Evolutionary conservation across 768 basidiomycete genomes (phyloP), one percentile per base, ranked within the genome.

Genomic region (Russula sp.): DNA sequence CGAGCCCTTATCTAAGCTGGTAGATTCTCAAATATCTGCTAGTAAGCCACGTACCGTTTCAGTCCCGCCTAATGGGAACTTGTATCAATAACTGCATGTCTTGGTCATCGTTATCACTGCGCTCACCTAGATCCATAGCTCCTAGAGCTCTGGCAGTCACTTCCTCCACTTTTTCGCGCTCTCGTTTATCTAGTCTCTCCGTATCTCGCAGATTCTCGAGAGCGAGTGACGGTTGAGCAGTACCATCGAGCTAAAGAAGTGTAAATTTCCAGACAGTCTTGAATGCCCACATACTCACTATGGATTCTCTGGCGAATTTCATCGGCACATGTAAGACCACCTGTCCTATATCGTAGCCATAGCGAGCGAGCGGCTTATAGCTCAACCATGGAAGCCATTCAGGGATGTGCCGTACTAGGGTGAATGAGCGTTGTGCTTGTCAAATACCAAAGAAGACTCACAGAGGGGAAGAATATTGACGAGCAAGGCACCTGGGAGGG

Each of bases 341-440:
- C 16, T 22, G 7, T 22, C 62, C 46, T 7, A 63, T 10, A 20
- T 16, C 16, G n/a, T 57, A 16, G n/a, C 62, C 62, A 28, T 6
- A 14, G 9, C 62, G 55, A 2, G 49, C 48, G 18, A 63, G 56
- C 16, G 55, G 62, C 28, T 63, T 50, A 11, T 63, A 63, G 30
- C 62, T 63, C 20, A 63, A 14, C 62, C 62, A 63, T 1, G 55
- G 26, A 2, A 63, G 28, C 55, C 62, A 63, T 49, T 56, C 56
- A 2, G 62, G 62, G n/a, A 63, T 20, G 49, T 63, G 13, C 11
- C 38, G 34, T 10, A 61, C 64, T 65, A 18, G 26, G 16, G 22
- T 16, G 16, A 38, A 48, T 61, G 26, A 20, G 36, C 38, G 3
- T 6, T 5, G 16, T 38, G 20, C 13, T 34, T 26, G 9, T 22